phyloP scores from a whole-genome alignment of 768 basidiomycete genomes.

The Podaxis pistillaris region DNA sequence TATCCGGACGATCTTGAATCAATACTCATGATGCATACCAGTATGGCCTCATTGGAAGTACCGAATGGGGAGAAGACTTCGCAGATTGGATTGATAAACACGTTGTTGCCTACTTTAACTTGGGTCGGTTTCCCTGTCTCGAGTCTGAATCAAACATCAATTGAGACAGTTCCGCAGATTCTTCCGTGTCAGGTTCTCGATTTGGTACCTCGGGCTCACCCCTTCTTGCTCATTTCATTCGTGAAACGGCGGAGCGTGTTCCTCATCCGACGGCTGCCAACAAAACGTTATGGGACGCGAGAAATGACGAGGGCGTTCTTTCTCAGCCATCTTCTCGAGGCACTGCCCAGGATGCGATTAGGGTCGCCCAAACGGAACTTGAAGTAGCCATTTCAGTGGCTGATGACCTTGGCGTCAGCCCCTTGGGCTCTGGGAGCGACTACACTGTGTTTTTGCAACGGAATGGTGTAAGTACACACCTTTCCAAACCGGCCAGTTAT shows the following conservation, averaged over 20 bases:
- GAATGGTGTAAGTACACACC: constrained; percentile 32
- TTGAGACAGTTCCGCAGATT: constrained; percentile 15
- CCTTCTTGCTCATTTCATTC: constrained; percentile 76
- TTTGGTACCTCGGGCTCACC: constrained; percentile 67
- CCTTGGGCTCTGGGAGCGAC: constrained; percentile 83
- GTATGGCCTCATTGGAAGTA: constrained; percentile 76
- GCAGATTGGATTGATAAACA: constrained; percentile 74
- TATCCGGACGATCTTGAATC: not conserved
- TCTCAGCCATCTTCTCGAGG: constrained; percentile 18
- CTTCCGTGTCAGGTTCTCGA: constrained; percentile 59
- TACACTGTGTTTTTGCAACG: constrained; percentile 89
- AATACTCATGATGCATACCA: constrained; percentile 15
- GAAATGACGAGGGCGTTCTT: constrained; percentile 54
- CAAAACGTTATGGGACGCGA: constrained; percentile 79
- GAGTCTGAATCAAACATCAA: not conserved
- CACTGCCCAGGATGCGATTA: constrained; percentile 18
- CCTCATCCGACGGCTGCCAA: constrained; percentile 67
- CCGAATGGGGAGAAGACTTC: constrained; percentile 95
- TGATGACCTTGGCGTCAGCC: constrained; percentile 38
- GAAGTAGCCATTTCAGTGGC: constrained; percentile 23
- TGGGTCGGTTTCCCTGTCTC: constrained; percentile 39
- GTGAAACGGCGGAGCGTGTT: constrained; percentile 63
- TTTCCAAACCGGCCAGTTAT: not conserved
- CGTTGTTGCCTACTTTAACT: constrained; percentile 84
- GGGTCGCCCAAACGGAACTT: constrained; percentile 38